A percentile compares a stretch with the other conserved stretches of the same genome.
Conservation (phyloP, 2,329 filamentous ascomycete species). For the Fusarium pseudoanthophilum region DNA sequence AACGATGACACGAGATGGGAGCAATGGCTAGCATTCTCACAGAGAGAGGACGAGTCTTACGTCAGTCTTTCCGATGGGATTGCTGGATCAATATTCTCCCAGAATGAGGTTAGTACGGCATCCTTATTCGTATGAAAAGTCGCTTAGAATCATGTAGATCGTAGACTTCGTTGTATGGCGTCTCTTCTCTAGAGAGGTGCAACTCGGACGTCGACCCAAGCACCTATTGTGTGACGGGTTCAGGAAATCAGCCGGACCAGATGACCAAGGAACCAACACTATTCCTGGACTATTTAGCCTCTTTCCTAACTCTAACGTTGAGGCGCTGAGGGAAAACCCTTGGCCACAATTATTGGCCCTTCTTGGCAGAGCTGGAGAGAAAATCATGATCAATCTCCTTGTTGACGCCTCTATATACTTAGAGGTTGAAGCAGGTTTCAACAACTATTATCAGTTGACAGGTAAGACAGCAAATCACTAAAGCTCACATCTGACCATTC, state of each 20-base stretch:
- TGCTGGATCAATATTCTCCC: constrained; percentile 60
- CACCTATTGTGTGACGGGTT: constrained; percentile 90
- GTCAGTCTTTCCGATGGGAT: constrained; percentile 62
- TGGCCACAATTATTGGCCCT: constrained; percentile 82
- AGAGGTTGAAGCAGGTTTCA: constrained; percentile 65
- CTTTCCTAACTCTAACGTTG: constrained; percentile 76
- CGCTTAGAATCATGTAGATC: constrained; percentile 62
- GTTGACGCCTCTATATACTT: constrained; percentile 82
- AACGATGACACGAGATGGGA: constrained; percentile 57
- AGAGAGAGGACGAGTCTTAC: constrained; percentile 68
- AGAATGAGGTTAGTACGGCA: constrained; percentile 66
- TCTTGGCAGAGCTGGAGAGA: constrained; percentile 79
- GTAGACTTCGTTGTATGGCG: constrained; percentile 82
- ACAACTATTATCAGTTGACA: constrained; percentile 82
- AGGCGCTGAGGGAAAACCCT: constrained; percentile 72
- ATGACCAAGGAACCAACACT: constrained; percentile 47
- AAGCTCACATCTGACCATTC: not conserved
- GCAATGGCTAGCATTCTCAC: constrained; percentile 70
- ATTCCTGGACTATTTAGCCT: constrained; percentile 74
- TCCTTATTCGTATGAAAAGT: not conserved
- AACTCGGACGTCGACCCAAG: constrained; percentile 62
- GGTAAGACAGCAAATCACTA: constrained; percentile 60
- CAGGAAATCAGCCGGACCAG: constrained; percentile 58
- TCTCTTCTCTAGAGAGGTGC: constrained; percentile 72
- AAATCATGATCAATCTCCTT: constrained; percentile 80